Conservation (phyloP, 805 yeast genomes). For the Pichia scutulata region DNA sequence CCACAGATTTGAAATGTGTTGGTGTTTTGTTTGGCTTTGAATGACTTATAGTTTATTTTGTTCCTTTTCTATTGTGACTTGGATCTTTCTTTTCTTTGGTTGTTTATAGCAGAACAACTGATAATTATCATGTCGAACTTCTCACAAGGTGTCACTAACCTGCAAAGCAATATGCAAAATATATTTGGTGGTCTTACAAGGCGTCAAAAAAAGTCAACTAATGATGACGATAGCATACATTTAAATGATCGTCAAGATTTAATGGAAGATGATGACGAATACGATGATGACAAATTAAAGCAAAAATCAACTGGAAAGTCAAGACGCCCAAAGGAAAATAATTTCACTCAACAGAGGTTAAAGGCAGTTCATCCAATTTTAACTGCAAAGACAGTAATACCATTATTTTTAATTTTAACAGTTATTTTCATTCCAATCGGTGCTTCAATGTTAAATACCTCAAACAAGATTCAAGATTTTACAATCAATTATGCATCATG, state of each 20-base stretch:
- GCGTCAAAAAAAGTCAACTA: slow-evolving; percentile 12
- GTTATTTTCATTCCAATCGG: slow-evolving; percentile 89
- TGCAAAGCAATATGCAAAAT: slow-evolving; percentile 10
- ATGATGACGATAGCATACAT: slow-evolving; percentile 8
- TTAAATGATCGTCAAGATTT: slow-evolving; percentile 11
- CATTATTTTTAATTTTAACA: slow-evolving; percentile 66
- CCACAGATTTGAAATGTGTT: too few relatives aligned
- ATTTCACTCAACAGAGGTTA: slow-evolving; percentile 49
- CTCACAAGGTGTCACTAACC: slow-evolving; percentile 8
- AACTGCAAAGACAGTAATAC: slow-evolving; percentile 87
- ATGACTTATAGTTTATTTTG: too few relatives aligned
- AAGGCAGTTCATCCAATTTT: slow-evolving; percentile 67
- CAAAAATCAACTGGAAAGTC: slow-evolving; percentile 29
- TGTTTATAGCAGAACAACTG: too few relatives aligned
- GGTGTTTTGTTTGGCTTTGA: too few relatives aligned
- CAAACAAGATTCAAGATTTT: slow-evolving; percentile 68
- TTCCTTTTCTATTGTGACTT: not conserved
- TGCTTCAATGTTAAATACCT: slow-evolving; percentile 70
- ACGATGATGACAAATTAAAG: slow-evolving; percentile 31
- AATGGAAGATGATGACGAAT: slow-evolving; percentile 33
- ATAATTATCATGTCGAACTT: slow-evolving; percentile 9
- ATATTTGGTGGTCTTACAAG: slow-evolving; percentile 9
- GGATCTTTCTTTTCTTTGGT: too few relatives aligned
- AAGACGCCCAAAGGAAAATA: slow-evolving; percentile 58
- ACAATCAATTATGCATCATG: slow-evolving; percentile 74